Evolutionary conservation across 208 protist species (phyloP), one percentile per base, ranked within the genome.

Genomic region (Trypanosoma avium): DNA sequence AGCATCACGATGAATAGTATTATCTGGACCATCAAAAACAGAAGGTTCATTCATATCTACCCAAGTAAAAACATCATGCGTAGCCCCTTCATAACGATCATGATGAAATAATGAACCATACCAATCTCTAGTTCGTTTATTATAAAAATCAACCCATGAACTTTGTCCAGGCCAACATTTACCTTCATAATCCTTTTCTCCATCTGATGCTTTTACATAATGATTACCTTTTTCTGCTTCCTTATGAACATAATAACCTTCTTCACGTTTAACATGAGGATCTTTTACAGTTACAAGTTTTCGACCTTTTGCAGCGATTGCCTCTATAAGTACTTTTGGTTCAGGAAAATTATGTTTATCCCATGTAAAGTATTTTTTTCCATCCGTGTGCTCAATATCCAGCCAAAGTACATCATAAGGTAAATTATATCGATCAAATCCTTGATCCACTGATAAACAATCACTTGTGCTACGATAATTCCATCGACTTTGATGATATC

Each of bases 21-120:
- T 84, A 47, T 98, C 95, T 24, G 87, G 88, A 2, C 88, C 95
- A 58, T 96, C 89, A 76, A 99, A 99, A 6, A 99, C 97, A 0
- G 95, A 98, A 4, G 98, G 98, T 80, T 98, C 91, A 72, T 99
- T 99, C 99, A 99, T 99, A 86, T 99, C 98, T 46, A 99, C 99
- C 99, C 99, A 99, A 13, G 92, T 97, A 82, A 99, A 96, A 22
- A 99, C 77, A 68, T 81, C 83, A 40, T 68, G 65, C 1, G 92
- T 97, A 6, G 90, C 92, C 12, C 85, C 95, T 9, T 80, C 61
- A 67, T 98, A 98, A 8, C 76, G 69, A 53, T 96, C 80, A 57
- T 97, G 88, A 24, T 86, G 61, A 61, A 98, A 98, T 56, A 94
- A 69, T 36, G 65, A 50, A 2, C 86, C 86, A 86, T 98, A 99